Conservation (phyloP, 305 asterid species). For the Solanum chacoense region DNA sequence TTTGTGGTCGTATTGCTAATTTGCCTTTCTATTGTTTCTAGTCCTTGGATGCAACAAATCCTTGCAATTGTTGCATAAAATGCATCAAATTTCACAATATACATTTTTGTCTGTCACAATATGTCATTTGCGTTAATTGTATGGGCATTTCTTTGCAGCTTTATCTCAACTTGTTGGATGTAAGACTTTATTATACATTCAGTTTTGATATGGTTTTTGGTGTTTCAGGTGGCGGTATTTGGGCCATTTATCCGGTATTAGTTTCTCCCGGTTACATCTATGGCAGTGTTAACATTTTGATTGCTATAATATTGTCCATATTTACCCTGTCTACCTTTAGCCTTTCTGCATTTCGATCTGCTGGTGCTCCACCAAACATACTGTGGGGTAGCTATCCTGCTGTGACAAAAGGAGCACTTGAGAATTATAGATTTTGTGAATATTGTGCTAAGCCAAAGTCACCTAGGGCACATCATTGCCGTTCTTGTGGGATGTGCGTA, state of each 20-base stretch:
- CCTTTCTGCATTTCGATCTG: constrained; percentile 61
- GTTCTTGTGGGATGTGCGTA: constrained; percentile 82
- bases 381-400: constrained; percentile 95
- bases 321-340: constrained; percentile 50
- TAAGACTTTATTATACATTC: neutral
- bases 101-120: neutral
- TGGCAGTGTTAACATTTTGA: constrained; percentile 37
- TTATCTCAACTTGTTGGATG: neutral
- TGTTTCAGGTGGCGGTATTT: constrained; percentile 71
- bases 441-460: constrained; percentile 83
- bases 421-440: constrained; percentile 63
- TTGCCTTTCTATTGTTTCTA: neutral
- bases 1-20: neutral
- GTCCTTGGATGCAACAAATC: neutral
- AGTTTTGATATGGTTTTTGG: constrained; percentile 3
- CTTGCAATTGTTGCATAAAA: neutral
- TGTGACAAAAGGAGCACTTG: constrained; percentile 84
- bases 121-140: neutral
- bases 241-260: constrained; percentile 67
- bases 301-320: constrained; percentile 37
- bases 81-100: neutral
- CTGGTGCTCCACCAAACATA: constrained; percentile 74
- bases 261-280: constrained; percentile 44
- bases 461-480: constrained; percentile 82
- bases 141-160: neutral